Evolutionary conservation across 1,139 yeast genomes (phyloP).

Genomic region (Sugiyamaella sp.): DNA sequence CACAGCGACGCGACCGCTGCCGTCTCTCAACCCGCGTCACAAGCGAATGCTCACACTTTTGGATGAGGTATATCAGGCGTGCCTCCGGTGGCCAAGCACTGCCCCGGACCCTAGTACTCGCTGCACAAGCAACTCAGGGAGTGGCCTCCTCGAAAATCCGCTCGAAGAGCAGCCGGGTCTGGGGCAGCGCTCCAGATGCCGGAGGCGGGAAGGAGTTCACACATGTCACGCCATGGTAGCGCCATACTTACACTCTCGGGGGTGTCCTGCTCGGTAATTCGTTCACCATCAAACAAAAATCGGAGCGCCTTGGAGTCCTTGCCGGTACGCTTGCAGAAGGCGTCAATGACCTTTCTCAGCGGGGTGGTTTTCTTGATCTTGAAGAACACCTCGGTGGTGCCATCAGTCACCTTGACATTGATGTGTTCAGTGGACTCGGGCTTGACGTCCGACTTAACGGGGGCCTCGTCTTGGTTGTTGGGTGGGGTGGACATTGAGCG

Average conservation of each 20-base stretch:
- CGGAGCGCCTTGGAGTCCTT: constrained; percentile 80
- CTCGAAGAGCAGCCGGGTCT: too few relatives aligned
- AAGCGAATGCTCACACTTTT: too few relatives aligned
- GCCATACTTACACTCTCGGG: constrained; percentile 69
- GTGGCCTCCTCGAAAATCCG: too few relatives aligned
- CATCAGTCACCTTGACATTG: constrained; percentile 92
- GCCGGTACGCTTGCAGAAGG: constrained; percentile 97
- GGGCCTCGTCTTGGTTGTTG: constrained; percentile 33
- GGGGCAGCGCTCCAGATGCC: constrained; percentile 10
- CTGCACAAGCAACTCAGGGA: too few relatives aligned
- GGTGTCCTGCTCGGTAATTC: constrained; percentile 85
- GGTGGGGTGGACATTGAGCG: constrained; percentile 28
- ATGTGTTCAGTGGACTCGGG: constrained; percentile 54
- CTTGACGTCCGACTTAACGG: constrained; percentile 43
- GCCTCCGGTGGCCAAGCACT: too few relatives aligned
- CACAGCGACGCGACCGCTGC: not conserved
- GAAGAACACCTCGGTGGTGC: constrained; percentile 91
- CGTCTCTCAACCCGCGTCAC: not conserved
- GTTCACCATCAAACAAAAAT: constrained; percentile 90
- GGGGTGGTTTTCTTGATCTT: constrained; percentile 93
- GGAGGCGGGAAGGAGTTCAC: not conserved
- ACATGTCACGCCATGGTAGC: not conserved
- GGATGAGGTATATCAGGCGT: too few relatives aligned
- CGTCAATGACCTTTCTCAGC: constrained; percentile 93
- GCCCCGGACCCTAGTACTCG: too few relatives aligned